A percentile compares a stretch with the other conserved stretches of the same genome.
phyloP scores from a whole-genome alignment of 768 basidiomycete species.

The Boletus huronensis region DNA sequence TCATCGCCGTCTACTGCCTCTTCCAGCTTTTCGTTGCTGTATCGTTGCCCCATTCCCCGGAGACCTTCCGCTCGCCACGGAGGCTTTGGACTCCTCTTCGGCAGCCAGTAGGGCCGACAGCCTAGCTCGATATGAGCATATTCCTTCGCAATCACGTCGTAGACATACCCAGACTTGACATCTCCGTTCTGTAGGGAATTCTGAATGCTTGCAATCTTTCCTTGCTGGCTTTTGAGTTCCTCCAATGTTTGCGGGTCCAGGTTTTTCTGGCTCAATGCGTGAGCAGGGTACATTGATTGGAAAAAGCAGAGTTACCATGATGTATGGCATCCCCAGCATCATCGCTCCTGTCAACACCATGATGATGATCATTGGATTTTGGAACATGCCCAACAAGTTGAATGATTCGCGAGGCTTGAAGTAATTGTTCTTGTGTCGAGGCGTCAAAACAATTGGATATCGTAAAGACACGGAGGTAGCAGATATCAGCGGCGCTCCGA shows the following conservation, averaged over 20 bases:
- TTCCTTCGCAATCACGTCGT: neutral
- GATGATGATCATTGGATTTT: constrained; percentile 82
- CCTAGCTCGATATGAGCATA: constrained; percentile 26
- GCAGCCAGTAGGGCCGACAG: constrained; percentile 43
- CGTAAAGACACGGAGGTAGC: constrained; percentile 50
- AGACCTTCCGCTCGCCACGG: constrained; percentile 18
- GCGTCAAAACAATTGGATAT: constrained; percentile 56
- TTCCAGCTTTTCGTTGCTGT: constrained; percentile 36
- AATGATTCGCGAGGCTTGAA: constrained; percentile 71
- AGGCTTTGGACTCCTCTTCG: constrained; percentile 36
- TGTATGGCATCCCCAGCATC: constrained; percentile 70
- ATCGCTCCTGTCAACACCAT: constrained; percentile 64
- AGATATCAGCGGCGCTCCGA: constrained; percentile 67
- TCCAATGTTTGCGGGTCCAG: constrained; percentile 68
- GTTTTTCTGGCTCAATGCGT: constrained; percentile 52
- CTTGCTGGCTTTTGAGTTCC: constrained; percentile 61
- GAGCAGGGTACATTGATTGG: neutral
- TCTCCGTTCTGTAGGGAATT: constrained; percentile 57
- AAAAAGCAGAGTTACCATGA: constrained; percentile 50
- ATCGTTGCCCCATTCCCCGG: constrained; percentile 18
- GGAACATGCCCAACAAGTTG: constrained; percentile 70
- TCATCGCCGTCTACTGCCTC: constrained; percentile 35
- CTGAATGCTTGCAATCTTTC: constrained; percentile 52
- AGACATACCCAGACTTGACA: constrained; percentile 51
- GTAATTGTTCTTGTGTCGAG: constrained; percentile 57